These are phyloP conservation scores for Colletotrichum tamarilloi DNA, from an alignment of 2,329 filamentous ascomycete species.

Conservation along the genomic window DNA sequence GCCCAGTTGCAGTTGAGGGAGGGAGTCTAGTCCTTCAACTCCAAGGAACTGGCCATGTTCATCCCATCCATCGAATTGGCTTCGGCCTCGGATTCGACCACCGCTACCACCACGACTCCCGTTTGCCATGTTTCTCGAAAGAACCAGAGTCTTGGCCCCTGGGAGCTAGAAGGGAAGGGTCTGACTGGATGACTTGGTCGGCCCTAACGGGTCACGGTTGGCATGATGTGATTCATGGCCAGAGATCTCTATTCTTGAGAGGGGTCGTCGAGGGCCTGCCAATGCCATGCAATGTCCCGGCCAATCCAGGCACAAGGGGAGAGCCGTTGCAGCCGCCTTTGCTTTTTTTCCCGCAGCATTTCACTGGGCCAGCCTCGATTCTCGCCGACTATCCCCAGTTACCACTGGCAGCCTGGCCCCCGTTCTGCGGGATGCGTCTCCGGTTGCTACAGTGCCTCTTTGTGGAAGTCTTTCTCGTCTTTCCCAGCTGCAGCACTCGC, in stretches of 20 bases:
- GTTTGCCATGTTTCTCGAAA: background rate
- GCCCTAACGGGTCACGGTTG: background rate
- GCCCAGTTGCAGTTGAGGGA: no score
- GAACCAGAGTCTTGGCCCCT: background rate
- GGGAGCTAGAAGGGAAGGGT: background rate
- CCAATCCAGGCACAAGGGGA: constrained; percentile 25
- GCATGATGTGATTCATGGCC: constrained; percentile 15
- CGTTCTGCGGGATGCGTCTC: background rate
- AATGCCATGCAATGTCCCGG: constrained; percentile 16
- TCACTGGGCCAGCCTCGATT: background rate
- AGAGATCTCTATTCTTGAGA: background rate
- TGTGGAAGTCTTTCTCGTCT: background rate
- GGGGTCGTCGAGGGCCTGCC: background rate
- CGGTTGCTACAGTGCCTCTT: background rate
- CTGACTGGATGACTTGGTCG: background rate
- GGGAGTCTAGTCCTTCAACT: background rate
- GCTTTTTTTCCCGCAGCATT: background rate
- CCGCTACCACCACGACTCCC: background rate
- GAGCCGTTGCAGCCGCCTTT: constrained; percentile 26
- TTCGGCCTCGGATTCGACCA: background rate
- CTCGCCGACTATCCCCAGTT: no score
- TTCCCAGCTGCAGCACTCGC: background rate
- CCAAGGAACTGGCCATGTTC: background rate
- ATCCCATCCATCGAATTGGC: constrained; percentile 1
- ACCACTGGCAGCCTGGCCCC: background rate